Evolutionary conservation across 441 rosid species (phyloP).

Genomic region (Pelargonium exstipulatum): DNA sequence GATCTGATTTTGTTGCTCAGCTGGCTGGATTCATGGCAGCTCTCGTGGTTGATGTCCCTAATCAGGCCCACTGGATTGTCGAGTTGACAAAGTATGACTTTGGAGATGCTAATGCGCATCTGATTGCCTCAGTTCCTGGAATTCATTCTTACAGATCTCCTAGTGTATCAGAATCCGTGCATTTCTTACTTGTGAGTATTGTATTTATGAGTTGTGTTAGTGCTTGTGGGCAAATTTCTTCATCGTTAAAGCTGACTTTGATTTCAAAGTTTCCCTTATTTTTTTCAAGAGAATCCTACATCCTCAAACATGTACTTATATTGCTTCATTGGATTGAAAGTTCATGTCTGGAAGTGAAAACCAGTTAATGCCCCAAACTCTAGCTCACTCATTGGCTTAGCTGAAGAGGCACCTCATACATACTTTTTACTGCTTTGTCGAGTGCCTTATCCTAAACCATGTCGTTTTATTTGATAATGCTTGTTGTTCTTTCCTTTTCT

Average conservation of each 20-base stretch:
- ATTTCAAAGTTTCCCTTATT: neutral
- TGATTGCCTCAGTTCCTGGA: conserved; percentile 85
- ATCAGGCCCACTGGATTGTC: conserved; percentile 74
- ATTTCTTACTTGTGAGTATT: conserved; percentile 36
- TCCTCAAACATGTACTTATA: too few species aligned
- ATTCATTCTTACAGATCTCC: conserved; percentile 51
- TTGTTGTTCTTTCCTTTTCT: too few species aligned
- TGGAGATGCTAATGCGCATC: conserved; percentile 58
- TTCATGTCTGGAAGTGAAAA: too few species aligned
- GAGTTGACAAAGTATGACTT: conserved; percentile 79
- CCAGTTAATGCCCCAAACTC: neutral
- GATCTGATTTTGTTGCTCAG: conserved; percentile 67
- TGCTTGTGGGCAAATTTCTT: conserved; percentile 1
- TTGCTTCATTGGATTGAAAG: too few species aligned
- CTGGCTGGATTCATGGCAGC: conserved; percentile 85
- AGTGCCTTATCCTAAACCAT: too few species aligned
- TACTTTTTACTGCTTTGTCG: too few species aligned
- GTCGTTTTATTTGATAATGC: neutral
- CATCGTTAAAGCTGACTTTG: conserved; percentile 6
- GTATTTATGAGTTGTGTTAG: conserved; percentile 9
- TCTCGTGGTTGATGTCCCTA: conserved; percentile 72
- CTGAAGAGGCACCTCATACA: too few species aligned
- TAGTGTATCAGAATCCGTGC: conserved; percentile 26
- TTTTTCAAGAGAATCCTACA: too few species aligned
- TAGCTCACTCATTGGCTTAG: neutral